Percentiles rank a stretch among this genome's conserved stretches.
Conservation (phyloP, 192 early-diverging fungal species). For the Entomortierella chlamydospora region DNA sequence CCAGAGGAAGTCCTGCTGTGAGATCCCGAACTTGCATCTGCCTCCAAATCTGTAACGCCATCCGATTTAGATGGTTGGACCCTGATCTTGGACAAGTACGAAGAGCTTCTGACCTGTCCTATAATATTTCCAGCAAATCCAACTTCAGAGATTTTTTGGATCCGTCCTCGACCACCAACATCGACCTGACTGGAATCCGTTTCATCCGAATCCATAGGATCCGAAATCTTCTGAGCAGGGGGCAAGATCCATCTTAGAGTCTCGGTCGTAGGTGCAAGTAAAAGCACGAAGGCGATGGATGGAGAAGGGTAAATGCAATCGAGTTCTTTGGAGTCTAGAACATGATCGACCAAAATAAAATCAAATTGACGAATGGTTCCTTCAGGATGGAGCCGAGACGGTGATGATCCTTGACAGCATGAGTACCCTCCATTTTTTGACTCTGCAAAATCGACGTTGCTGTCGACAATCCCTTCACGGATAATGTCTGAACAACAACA, state of each 20-base stretch:
- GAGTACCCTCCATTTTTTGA: background rate
- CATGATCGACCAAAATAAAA: constrained; percentile 49
- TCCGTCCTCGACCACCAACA: constrained; percentile 28
- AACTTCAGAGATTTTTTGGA: constrained; percentile 5
- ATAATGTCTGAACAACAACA: background rate
- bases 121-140: constrained; percentile 28
- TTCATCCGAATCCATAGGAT: constrained; percentile 3
- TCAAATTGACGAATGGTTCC: constrained; percentile 26
- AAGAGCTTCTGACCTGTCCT: constrained; percentile 24
- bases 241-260: constrained; percentile 47
- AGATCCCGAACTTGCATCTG: too few species aligned
- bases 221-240: constrained; percentile 12
- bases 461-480: too few species aligned
- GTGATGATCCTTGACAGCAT: background rate
- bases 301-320: constrained; percentile 50
- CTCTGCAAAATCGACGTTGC: too few species aligned
- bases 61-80: background rate
- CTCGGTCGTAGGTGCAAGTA: constrained; percentile 47
- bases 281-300: constrained; percentile 28
- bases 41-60: too few species aligned
- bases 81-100: constrained; percentile 28
- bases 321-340: constrained; percentile 38
- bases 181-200: constrained; percentile 20
- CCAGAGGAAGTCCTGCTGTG: too few species aligned
- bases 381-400: background rate